Evolutionary conservation across 2,329 filamentous ascomycete genomes (phyloP).

Genomic region (Penicillium sp.): DNA sequence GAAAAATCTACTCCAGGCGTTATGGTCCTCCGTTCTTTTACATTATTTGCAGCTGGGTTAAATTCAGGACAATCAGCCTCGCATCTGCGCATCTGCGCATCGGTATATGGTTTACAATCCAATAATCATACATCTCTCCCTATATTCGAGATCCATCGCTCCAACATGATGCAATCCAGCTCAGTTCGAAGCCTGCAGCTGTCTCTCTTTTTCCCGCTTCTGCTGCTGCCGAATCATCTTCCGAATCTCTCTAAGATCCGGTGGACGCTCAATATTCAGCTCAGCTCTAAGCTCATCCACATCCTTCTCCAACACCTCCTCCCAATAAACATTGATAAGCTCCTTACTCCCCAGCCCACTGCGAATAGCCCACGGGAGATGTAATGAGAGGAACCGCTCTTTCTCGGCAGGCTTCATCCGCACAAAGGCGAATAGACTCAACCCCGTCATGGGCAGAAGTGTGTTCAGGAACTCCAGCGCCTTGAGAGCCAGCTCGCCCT

Average conservation of each 20-base stretch:
- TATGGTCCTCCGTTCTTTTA: constrained; percentile 7
- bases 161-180: neutral
- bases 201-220: constrained; percentile 59
- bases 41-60: constrained; percentile 5
- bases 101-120: constrained; percentile 10
- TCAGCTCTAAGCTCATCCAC: constrained; percentile 70
- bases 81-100: constrained; percentile 1
- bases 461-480: constrained; percentile 97
- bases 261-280: constrained; percentile 82
- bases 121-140: constrained; percentile 19
- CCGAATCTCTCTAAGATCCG: constrained; percentile 76
- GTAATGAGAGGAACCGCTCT: constrained; percentile 59
- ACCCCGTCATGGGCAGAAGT: constrained; percentile 86
- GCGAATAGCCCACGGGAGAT: constrained; percentile 84
- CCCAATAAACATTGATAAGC: constrained; percentile 96
- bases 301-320: constrained; percentile 84
- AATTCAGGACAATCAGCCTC: neutral
- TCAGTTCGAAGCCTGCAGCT: constrained; percentile 22
- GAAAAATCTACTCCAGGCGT: constrained; percentile 14
- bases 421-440: constrained; percentile 72
- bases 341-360: constrained; percentile 76
- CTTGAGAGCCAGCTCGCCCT: constrained; percentile 96
- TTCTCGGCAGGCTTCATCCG: constrained; percentile 63
- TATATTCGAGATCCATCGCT: neutral
- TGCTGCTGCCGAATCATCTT: constrained; percentile 66